Base-by-base conservation (phyloP, 371 early-diverging fungal genomes). In the Phascolomyces articulosus region DNA sequence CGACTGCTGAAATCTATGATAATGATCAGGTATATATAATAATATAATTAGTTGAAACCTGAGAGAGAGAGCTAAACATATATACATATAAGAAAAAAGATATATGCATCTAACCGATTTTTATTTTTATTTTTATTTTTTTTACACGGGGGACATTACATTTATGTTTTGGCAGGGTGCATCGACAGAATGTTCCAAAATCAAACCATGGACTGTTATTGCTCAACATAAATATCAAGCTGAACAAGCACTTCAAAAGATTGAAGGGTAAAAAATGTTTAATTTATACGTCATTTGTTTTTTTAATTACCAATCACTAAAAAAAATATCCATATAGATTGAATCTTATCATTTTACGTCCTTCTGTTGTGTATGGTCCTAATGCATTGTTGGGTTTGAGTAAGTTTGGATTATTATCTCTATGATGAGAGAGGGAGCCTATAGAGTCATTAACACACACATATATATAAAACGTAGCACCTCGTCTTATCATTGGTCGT, bases 1-100 rank as follows among this genome's bases (percentile, higher is more conserved):
- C 94, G 28, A 95, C 96, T 4, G 96, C 91, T 8, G 95, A 95
- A 70, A 89, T 97, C 20, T 96, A 95, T 75, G 92, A 93, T 55
- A 71, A 84, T 27, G 89, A 85, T 55, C 90, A 89, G 77, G 93
- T 91, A 75, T 64, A 34, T 38, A 62, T 40, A 44, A 3, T 24
- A 57, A 8, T 10, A 27, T 4, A 41, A 38, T 6, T 24, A 31
- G 9, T n/a, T n/a, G n/a, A n/a, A n/a, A n/a, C n/a, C n/a, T n/a
- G n/a, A n/a, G n/a, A n/a, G n/a, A n/a, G n/a, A n/a, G n/a, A n/a
- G n/a, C n/a, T 31, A 31, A 31, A 6, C 3, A 31, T 31, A 31
- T 6, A 6, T 6, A 31, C 9, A 31, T 31, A 31, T 31, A 31
- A 31, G 3, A 31, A 31, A 6, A 31, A 6, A 34, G 6, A 34